phyloP scores from a whole-genome alignment of 352 stramenopile species.

The Pythium aphanidermatum region DNA sequence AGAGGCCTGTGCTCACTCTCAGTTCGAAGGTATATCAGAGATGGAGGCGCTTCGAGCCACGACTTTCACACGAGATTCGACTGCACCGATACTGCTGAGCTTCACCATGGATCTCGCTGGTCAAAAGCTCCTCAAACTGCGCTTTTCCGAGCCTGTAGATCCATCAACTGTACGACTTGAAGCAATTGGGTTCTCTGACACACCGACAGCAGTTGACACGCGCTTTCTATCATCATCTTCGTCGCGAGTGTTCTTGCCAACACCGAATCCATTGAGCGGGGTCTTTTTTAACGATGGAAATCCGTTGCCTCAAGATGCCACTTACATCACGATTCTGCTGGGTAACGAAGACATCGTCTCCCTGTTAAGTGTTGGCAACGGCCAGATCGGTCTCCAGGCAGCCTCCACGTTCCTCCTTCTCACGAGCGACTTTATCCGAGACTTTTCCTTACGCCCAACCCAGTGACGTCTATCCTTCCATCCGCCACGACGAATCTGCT shows the following conservation, averaged over 20 bases:
- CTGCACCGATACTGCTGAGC: slow-evolving; percentile 34
- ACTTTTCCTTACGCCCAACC: slow-evolving; percentile 41
- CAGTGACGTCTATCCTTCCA: slow-evolving; percentile 18
- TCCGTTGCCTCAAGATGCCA: slow-evolving; percentile 47
- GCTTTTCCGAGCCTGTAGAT: slow-evolving; percentile 65
- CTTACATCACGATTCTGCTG: slow-evolving; percentile 56
- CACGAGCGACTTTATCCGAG: slow-evolving; percentile 25
- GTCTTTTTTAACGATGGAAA: slow-evolving; percentile 35
- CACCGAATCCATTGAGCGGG: slow-evolving; percentile 40
- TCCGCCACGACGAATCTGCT: slow-evolving; percentile 18
- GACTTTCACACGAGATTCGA: slow-evolving; percentile 39
- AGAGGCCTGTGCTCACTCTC: slow-evolving; percentile 22
- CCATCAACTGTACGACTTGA: slow-evolving; percentile 26
- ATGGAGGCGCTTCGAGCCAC: slow-evolving; percentile 22
- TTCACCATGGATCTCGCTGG: slow-evolving; percentile 61
- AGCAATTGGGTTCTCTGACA: slow-evolving; percentile 38
- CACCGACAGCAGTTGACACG: slow-evolving; percentile 20
- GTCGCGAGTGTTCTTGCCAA: slow-evolving; percentile 37
- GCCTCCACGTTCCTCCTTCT: slow-evolving; percentile 50
- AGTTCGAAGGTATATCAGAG: slow-evolving; percentile 14
- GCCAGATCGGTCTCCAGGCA: slow-evolving; percentile 37
- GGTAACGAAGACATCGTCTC: slow-evolving; percentile 28
- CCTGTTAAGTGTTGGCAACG: slow-evolving; percentile 32
- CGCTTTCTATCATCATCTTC: slow-evolving; percentile 32
- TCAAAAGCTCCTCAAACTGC: slow-evolving; percentile 47